These are phyloP conservation scores for Lumnitzera racemosa DNA, from an alignment of 345 rosid species.

Conservation along the genomic window DNA sequence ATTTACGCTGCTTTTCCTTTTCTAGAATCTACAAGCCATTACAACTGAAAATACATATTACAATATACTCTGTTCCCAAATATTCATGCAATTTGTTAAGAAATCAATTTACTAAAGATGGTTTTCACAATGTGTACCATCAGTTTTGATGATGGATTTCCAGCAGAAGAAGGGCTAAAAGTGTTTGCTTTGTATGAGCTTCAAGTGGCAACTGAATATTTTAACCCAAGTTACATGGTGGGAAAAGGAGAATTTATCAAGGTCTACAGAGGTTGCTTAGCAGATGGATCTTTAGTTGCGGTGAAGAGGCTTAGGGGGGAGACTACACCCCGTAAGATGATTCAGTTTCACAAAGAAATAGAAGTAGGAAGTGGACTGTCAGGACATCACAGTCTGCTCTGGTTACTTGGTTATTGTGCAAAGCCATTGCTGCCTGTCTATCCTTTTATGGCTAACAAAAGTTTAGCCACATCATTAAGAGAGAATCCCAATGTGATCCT, in stretches of 20 bases:
- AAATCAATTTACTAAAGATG: not conserved
- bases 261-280: not conserved
- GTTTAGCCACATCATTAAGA: not conserved
- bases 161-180: not conserved
- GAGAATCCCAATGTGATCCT: not conserved
- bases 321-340: not conserved
- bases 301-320: not conserved
- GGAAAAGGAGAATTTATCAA: constrained; percentile 4
- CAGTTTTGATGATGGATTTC: not conserved
- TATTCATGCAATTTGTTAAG: no score
- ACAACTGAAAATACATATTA: no score
- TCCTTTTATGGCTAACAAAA: constrained; percentile 3
- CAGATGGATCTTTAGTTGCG: constrained; percentile 1
- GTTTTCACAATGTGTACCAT: constrained; percentile 4
- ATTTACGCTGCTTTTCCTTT: no score
- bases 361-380: not conserved
- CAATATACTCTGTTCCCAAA: no score
- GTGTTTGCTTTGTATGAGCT: constrained; percentile 1
- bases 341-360: not conserved
- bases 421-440: constrained; percentile 3
- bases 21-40: no score
- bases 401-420: constrained; percentile 2
- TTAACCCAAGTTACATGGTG: not conserved
- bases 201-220: not conserved
- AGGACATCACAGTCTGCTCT: not conserved